Conservation (phyloP, 2,329 filamentous ascomycete genomes). For the Pestalotiopsis fici region DNA sequence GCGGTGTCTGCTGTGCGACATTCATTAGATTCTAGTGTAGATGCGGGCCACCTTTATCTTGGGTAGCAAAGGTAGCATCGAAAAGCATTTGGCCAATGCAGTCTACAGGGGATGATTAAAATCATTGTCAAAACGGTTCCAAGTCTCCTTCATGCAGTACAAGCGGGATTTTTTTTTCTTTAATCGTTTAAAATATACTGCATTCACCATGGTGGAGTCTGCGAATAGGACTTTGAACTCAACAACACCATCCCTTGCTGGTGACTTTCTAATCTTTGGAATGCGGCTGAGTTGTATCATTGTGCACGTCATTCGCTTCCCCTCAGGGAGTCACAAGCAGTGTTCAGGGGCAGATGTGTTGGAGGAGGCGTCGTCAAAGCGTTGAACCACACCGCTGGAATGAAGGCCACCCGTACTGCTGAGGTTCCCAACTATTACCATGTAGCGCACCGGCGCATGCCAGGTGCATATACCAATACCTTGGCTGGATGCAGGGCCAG, state of each 20-base stretch:
- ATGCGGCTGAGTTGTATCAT: not conserved
- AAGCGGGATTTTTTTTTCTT: too few relatives aligned
- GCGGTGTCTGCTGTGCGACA: not conserved
- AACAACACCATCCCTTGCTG: not conserved
- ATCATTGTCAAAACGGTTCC: not conserved
- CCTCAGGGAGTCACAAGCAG: not conserved
- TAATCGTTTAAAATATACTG: too few relatives aligned
- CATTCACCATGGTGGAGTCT: too few relatives aligned
- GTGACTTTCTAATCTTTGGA: not conserved
- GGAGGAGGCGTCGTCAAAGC: not conserved
- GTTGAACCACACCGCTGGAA: constrained; percentile 3
- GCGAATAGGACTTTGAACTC: too few relatives aligned
- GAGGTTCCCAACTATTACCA: not conserved
- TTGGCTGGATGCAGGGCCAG: not conserved
- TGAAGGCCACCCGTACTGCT: not conserved
- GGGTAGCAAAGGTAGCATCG: not conserved
- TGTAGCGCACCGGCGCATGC: not conserved
- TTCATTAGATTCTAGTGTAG: not conserved
- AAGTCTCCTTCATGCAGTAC: not conserved
- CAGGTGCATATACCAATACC: not conserved
- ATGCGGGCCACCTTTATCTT: not conserved
- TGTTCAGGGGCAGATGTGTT: not conserved
- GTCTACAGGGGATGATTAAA: not conserved
- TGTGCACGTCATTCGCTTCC: not conserved
- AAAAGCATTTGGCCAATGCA: not conserved